A percentile compares a stretch with the other conserved stretches of the same genome.
Evolutionary conservation across 2,329 filamentous ascomycete species (phyloP).

Genomic region (Penicillium sclerotigenum): DNA sequence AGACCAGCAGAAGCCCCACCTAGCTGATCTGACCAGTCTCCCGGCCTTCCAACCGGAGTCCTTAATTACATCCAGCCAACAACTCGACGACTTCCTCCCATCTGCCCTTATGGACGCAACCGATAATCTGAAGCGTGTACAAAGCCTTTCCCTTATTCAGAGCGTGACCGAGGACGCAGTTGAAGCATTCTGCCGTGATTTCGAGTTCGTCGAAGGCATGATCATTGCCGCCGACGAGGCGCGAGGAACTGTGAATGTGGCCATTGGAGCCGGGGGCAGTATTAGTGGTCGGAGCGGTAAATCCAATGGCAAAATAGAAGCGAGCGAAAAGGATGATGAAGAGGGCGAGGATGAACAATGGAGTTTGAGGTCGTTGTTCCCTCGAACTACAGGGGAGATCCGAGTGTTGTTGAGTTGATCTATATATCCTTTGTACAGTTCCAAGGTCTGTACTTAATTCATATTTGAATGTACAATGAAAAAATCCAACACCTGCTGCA

Average conservation of each 20-base stretch:
- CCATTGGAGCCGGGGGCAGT: conserved; percentile 25
- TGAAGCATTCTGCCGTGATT: conserved; percentile 78
- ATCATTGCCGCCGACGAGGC: conserved; percentile 59
- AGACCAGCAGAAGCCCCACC: conserved; percentile 42
- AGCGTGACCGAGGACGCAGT: conserved; percentile 79
- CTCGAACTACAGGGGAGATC: conserved; percentile 63
- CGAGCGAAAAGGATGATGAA: conserved; percentile 33
- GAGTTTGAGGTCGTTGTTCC: conserved; percentile 56
- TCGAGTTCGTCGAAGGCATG: conserved; percentile 66
- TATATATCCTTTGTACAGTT: neutral
- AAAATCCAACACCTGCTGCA: neutral
- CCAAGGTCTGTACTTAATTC: neutral
- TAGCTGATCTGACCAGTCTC: conserved; percentile 55
- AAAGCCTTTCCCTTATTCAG: conserved; percentile 68
- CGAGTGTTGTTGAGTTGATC: conserved; percentile 58
- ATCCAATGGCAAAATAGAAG: conserved; percentile 16
- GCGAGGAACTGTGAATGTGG: conserved; percentile 35
- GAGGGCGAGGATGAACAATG: conserved; percentile 34
- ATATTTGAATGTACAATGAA: neutral
- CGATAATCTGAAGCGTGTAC: conserved; percentile 71
- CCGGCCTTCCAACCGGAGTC: conserved; percentile 58
- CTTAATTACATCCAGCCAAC: conserved; percentile 68
- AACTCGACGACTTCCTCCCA: conserved; percentile 84
- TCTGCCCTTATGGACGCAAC: conserved; percentile 90
- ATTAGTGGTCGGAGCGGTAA: conserved; percentile 21